Evolutionary conservation across 1,139 yeast species (phyloP).

Genomic region (Yamadazyma mexicana): DNA sequence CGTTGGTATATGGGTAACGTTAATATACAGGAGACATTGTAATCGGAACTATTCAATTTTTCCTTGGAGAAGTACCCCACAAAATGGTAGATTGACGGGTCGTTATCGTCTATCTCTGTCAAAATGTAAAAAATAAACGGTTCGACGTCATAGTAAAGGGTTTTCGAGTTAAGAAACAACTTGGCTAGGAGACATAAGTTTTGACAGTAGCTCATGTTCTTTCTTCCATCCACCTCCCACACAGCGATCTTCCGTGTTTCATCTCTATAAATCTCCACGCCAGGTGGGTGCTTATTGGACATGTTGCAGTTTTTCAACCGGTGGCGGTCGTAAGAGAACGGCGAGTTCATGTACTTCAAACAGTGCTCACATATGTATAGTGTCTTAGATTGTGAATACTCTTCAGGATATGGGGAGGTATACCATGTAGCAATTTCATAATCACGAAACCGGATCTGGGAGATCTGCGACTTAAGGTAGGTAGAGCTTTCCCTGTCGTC

Average conservation of each 20-base stretch:
- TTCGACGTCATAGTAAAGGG: conserved; percentile 91
- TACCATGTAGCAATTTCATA: conserved; percentile 89
- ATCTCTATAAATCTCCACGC: conserved; percentile 83
- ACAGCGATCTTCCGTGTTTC: conserved; percentile 51
- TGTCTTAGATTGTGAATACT: conserved; percentile 61
- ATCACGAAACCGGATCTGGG: conserved; percentile 65
- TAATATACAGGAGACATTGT: conserved; percentile 86
- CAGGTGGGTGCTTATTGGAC: conserved; percentile 75
- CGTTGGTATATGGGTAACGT: conserved; percentile 88
- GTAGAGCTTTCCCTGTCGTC: conserved; percentile 3
- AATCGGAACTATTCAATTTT: conserved; percentile 69
- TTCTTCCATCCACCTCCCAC: conserved; percentile 93
- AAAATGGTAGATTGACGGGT: conserved; percentile 61
- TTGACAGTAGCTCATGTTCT: conserved; percentile 80
- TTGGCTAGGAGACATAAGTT: conserved; percentile 88
- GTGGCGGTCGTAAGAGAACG: conserved; percentile 70
- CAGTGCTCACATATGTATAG: conserved; percentile 85
- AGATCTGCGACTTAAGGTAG: conserved; percentile 32
- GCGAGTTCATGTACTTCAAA: conserved; percentile 75
- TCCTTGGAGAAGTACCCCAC: conserved; percentile 96
- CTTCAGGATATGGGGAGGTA: conserved; percentile 91
- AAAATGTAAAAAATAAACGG: conserved; percentile 88
- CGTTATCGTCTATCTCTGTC: conserved; percentile 61
- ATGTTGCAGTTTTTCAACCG: conserved; percentile 61
- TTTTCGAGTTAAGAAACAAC: conserved; percentile 84